Percentiles rank a stretch among this genome's conserved stretches.
These are phyloP conservation scores for Bipolaris bicolor DNA, from an alignment of 2,329 filamentous ascomycete genomes.

Conservation along the genomic window DNA sequence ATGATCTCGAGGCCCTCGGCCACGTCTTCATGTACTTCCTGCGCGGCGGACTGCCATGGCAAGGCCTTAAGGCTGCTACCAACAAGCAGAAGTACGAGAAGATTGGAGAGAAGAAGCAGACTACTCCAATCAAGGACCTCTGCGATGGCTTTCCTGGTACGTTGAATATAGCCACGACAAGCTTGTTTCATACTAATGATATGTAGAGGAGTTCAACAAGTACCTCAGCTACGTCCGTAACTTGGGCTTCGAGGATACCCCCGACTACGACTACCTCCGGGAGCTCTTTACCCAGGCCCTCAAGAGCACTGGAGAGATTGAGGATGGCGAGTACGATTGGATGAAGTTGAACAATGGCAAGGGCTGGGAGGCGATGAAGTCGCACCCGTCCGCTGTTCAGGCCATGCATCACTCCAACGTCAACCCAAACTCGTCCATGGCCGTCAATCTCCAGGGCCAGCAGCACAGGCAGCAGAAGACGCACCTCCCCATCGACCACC, in stretches of 20 bases:
- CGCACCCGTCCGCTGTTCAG: constrained; percentile 72
- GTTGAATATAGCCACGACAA: constrained; percentile 21
- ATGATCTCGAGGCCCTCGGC: constrained; percentile 86
- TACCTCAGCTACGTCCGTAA: constrained; percentile 97
- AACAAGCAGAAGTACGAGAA: constrained; percentile 99
- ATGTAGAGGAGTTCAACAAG: constrained; percentile 88
- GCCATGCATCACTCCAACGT: constrained; percentile 76
- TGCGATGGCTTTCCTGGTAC: constrained; percentile 88
- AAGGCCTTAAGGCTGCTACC: constrained; percentile 71
- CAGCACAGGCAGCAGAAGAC: constrained; percentile 66
- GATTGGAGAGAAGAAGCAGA: constrained; percentile 99
- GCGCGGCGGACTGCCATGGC: constrained; percentile 69
- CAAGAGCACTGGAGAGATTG: constrained; percentile 91
- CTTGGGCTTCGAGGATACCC: constrained; percentile 96
- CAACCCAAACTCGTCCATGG: constrained; percentile 79
- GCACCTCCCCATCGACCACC: constrained; percentile 51
- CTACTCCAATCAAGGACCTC: constrained; percentile 93
- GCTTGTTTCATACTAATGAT: constrained; percentile 34
- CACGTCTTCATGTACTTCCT: constrained; percentile 76
- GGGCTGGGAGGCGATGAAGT: constrained; percentile 84
- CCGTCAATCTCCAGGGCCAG: constrained; percentile 78
- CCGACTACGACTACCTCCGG: constrained; percentile 96
- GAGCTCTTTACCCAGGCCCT: constrained; percentile 95
- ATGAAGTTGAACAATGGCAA: constrained; percentile 96
- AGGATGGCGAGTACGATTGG: constrained; percentile 99